Evolutionary conservation across 2,329 filamentous ascomycete species (phyloP).

Genomic region (Meredithiella fracta): DNA sequence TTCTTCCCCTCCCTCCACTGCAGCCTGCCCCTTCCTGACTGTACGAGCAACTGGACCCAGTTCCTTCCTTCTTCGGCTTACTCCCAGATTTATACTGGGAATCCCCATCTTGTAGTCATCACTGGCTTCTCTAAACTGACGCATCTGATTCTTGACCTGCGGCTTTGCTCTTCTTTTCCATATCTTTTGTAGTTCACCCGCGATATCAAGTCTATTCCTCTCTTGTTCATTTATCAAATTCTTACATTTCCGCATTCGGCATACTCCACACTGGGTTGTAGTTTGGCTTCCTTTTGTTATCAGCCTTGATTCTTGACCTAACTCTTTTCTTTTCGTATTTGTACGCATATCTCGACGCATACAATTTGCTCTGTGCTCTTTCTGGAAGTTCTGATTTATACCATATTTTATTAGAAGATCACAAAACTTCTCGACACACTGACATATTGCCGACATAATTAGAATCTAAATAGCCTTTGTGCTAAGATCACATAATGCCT

Average conservation of each 20-base stretch:
- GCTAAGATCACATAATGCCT: slow-evolving; percentile 1
- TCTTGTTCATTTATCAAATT: too few relatives aligned
- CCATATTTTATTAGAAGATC: not conserved
- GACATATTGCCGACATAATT: too few relatives aligned
- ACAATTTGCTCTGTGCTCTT: not conserved
- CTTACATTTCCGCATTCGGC: too few relatives aligned
- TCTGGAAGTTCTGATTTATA: not conserved
- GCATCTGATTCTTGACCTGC: too few relatives aligned
- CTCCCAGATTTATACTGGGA: not conserved
- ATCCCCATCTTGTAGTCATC: not conserved
- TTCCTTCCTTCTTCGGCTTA: not conserved
- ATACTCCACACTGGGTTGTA: too few relatives aligned
- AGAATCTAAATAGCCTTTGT: not conserved
- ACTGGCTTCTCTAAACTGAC: not conserved
- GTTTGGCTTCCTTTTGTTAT: too few relatives aligned
- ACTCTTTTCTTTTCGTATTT: too few relatives aligned
- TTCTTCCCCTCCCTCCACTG: not conserved
- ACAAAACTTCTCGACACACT: not conserved
- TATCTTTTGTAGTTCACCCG: too few relatives aligned
- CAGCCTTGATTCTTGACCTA: too few relatives aligned
- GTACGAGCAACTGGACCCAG: not conserved
- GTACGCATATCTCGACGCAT: not conserved
- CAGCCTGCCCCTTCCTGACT: not conserved
- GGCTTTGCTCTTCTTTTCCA: too few relatives aligned
- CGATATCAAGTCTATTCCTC: too few relatives aligned